Conservation (phyloP, 768 basidiomycete genomes). For the Lactifluus rugatus region DNA sequence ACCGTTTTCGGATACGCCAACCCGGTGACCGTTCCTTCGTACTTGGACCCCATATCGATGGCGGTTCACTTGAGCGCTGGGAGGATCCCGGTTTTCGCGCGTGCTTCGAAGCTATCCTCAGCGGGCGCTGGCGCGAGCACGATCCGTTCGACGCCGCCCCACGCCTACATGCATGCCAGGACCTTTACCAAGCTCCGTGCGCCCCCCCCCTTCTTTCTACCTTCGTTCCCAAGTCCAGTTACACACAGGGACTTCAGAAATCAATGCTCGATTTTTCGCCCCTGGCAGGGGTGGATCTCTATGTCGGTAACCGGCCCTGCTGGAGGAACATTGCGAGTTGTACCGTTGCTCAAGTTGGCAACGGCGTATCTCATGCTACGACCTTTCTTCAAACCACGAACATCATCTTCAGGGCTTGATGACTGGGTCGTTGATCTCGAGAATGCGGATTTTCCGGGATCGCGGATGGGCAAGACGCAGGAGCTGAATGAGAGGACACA, state of each 20-base stretch:
- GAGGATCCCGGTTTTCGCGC: conserved; percentile 49
- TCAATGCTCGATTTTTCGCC: conserved; percentile 26
- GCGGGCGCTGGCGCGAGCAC: conserved; percentile 52
- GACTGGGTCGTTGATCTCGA: conserved; percentile 26
- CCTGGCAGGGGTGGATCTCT: conserved; percentile 64
- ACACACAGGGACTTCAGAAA: background rate
- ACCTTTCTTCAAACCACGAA: conserved; percentile 59
- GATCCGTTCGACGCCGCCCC: conserved; percentile 57
- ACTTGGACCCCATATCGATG: conserved; percentile 51
- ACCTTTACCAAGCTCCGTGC: conserved; percentile 18
- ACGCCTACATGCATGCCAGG: conserved; percentile 42
- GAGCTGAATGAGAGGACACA: conserved; percentile 45
- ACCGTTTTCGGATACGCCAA: conserved; percentile 61
- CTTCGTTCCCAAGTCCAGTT: background rate
- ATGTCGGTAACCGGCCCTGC: conserved; percentile 42
- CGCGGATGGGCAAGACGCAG: conserved; percentile 28
- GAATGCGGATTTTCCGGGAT: conserved; percentile 23
- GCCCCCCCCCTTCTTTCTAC: background rate
- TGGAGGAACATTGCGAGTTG: conserved; percentile 61
- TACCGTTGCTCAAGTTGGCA: conserved; percentile 53
- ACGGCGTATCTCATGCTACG: conserved; percentile 67
- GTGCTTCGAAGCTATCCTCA: conserved; percentile 53
- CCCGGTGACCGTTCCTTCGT: conserved; percentile 63
- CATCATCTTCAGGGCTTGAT: conserved; percentile 27
- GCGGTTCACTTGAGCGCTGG: conserved; percentile 70